Conservation (phyloP, 257 asterid genomes). For the Nicotiana otophora region DNA sequence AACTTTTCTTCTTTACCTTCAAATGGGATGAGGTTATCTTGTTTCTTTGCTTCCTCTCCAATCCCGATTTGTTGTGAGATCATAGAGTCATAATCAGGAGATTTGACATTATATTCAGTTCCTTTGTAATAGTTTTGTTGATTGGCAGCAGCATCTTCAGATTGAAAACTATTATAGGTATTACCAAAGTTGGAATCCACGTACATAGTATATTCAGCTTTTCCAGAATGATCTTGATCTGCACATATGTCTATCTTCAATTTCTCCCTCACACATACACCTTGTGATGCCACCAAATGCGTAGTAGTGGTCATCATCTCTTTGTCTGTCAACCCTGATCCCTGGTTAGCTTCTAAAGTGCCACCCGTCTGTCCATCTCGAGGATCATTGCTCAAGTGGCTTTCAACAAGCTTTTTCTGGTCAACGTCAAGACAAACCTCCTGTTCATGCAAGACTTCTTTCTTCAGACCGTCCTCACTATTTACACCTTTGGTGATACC, state of each 20-base stretch:
- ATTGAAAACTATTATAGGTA: not conserved
- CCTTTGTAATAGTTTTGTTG: slow-evolving; percentile 2
- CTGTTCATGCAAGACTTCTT: not conserved
- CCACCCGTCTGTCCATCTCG: not conserved
- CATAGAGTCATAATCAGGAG: not conserved
- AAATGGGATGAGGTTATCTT: not conserved
- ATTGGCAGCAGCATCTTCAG: not conserved
- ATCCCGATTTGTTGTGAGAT: not conserved
- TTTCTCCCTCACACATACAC: not conserved
- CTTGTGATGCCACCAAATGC: not conserved
- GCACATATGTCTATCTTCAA: not conserved
- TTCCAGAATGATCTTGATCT: not conserved
- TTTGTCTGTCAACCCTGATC: not conserved
- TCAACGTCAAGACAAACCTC: not conserved
- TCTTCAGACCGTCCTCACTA: not conserved
- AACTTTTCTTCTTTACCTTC: not conserved
- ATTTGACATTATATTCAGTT: not conserved
- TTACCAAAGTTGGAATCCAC: not conserved
- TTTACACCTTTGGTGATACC: not conserved
- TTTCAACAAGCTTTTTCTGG: not conserved
- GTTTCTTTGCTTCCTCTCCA: not conserved
- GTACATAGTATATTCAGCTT: not conserved
- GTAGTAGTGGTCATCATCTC: not conserved
- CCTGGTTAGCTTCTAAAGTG: not conserved
- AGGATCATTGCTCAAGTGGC: not conserved